Conservation (phyloP, 257 asterid species). For the Nicotiana paniculata region DNA sequence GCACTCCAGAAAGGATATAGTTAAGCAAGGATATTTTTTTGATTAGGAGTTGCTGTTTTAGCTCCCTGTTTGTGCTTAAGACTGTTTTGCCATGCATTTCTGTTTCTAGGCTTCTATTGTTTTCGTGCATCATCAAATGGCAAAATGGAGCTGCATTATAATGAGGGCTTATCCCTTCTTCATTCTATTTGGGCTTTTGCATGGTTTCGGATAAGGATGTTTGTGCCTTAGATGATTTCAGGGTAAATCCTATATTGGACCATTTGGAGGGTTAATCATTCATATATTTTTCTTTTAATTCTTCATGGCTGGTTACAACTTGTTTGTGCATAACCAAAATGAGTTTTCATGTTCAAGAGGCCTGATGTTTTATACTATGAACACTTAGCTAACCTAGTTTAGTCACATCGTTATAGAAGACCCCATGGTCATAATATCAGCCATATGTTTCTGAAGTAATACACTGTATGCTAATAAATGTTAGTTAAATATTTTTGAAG, state of each 20-base stretch:
- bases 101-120: neutral
- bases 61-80: neutral
- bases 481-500: neutral
- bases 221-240: neutral
- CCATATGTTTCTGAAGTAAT: neutral
- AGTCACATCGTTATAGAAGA: neutral
- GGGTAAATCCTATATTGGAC: neutral
- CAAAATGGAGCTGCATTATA: neutral
- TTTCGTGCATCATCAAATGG: neutral
- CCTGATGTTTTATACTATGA: neutral
- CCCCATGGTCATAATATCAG: neutral
- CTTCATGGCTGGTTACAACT: neutral
- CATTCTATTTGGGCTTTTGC: neutral
- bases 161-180: neutral
- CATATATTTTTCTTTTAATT: neutral
- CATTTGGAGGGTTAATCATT: neutral
- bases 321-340: neutral
- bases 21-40: neutral
- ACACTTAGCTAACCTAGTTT: neutral
- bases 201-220: neutral
- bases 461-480: neutral
- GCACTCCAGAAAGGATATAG: neutral
- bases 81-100: neutral
- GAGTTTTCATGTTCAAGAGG: neutral
- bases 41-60: neutral